Evolutionary conservation across 2,329 filamentous ascomycete genomes (phyloP), one percentile per base, ranked within the genome.

Genomic region (Eutypa lata): DNA sequence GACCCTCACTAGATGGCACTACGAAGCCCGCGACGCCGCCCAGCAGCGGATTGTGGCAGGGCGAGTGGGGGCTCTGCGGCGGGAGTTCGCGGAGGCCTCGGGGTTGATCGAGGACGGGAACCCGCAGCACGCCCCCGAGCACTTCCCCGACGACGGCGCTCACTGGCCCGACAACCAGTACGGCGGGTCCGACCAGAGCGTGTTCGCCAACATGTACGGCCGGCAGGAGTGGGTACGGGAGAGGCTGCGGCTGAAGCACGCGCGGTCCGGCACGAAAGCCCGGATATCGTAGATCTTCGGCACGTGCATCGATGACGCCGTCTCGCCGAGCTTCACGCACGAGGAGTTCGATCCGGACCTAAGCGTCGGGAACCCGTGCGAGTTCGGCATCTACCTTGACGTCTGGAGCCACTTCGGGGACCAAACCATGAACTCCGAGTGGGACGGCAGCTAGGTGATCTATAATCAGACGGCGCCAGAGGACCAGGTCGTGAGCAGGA

Each of bases 351-450:
- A 19, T 28, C 28, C 22, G 8, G 31, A 38, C n/a, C 19, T 38
- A n/a, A 37, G 18, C 18, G 8, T 21, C 4, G 28, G 35, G 5
- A 48, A 48, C 28, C 47, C 47, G 5, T 48, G 21, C 47, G 47
- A 48, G 28, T 21, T 35, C 18, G 47, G 47, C 7, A 48, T 48
- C 47, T 48, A 22, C 35, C 47, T 48, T 18, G 47, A 38, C 22
- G 33, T 48, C 35, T 19, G 28, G 47, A 38, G 47, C 31, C 16
- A 48, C 2, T 37, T 48, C 11, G 47, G 47, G 6, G 26, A 48
- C 47, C 47, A 48, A 28, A 48, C 47, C 16, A 48, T 38, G 26
- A 48, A 48, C 47, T 48, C 47, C 5, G 47, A 48, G 28, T 37
- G 28, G 19, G 47, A 48, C 22, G 47, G 26, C n/a, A 4, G 18